These are phyloP conservation scores for Copromyces sp. DNA, from an alignment of 495 filamentous ascomycete genomes.

Conservation along the genomic window DNA sequence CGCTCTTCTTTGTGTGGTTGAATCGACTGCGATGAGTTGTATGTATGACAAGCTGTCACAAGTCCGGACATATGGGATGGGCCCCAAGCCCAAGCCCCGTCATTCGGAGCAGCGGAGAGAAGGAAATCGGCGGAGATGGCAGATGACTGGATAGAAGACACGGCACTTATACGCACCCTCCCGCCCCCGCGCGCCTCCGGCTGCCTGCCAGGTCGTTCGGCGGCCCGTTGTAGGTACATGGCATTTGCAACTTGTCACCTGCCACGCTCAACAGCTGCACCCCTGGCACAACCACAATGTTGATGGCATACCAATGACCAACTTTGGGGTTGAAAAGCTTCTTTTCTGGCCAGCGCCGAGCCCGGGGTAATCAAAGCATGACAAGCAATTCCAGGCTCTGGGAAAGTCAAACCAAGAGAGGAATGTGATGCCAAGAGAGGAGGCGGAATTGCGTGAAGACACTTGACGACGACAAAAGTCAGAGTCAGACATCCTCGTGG, in stretches of 20 bases:
- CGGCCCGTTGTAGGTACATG: background rate
- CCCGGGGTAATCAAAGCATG: background rate
- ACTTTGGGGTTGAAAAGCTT: background rate
- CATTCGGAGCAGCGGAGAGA: conserved; percentile 13
- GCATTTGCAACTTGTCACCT: background rate
- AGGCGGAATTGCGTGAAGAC: background rate
- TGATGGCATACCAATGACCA: background rate
- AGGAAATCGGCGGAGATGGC: background rate
- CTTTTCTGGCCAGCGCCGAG: background rate
- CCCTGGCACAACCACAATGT: background rate
- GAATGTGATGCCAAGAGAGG: background rate
- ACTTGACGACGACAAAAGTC: background rate
- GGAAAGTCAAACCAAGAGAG: background rate
- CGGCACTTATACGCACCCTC: background rate
- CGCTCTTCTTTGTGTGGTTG: background rate
- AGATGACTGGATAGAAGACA: background rate
- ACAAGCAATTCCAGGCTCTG: background rate
- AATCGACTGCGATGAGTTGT: background rate
- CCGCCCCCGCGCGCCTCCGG: background rate
- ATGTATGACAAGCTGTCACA: background rate
- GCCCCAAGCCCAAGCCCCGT: conserved; percentile 4
- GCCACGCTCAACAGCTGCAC: background rate
- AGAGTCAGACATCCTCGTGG: background rate
- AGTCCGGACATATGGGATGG: conserved; percentile 4
- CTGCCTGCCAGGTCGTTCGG: background rate